Evolutionary conservation across 225 moss, liverwort and hornwort genomes (phyloP), one percentile per base, ranked within the genome.

Genomic region (Asterella californica): DNA sequence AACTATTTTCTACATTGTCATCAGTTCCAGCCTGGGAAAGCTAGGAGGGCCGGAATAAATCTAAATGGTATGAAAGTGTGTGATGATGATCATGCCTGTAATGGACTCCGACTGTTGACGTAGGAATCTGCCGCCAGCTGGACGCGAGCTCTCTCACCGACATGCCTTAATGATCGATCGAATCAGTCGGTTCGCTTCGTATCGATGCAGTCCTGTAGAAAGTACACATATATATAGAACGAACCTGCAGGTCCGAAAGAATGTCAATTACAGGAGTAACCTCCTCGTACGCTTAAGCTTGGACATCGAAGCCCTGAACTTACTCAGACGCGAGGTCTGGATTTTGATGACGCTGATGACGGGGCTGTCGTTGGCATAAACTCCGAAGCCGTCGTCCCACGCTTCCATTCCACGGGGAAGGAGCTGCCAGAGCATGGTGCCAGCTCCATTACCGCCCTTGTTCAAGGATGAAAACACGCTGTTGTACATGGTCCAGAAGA

Each of bases 371-470:
- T 34, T 53, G 0, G 90, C 86, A 79, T 82, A 90, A 66, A 92
- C 76, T 49, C 86, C 90, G 18, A 89, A 92, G 9, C 92, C 92
- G 7, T 92, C 92, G 34, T 90, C 73, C 91, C 91, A 91, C 27
- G 78, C 70, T 6, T 85, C 85, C 92, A 92, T 90, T 15, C 85
- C 82, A 34, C 80, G 81, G 74, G 88, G 89, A 10, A 92, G 88
- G 52, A 92, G 77, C 48, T 92, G 90, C 90, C 92, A 92, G 0
- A 86, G 82, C 55, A 92, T 54, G 0, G 92, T 85, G 0, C 92
- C 92, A 0, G 73, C 82, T 18, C 85, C 86, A 0, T 82, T 88
- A 2, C 88, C 86, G 10, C 30, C 77, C 8, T 45, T 61, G 74
- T 60, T 62, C 0, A 86, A 79, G 0, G 89, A 88, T 0, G 72